Evolutionary conservation across 441 rosid species (phyloP), one percentile per base, ranked within the genome.

Genomic region (Corymbia calophylla): DNA sequence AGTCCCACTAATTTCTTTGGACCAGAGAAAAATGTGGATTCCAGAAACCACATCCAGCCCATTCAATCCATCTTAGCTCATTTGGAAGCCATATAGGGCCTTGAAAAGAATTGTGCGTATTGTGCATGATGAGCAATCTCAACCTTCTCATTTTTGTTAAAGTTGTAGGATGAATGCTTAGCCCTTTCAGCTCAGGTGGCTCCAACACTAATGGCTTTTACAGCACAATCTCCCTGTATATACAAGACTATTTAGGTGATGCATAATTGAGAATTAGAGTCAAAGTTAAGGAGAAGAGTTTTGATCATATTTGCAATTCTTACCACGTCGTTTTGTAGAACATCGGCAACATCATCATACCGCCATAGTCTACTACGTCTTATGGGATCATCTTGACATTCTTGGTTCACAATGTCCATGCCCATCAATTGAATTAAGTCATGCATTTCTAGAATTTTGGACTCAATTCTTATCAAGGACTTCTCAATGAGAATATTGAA

Each of bases 41-140:
- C 16, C 3, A 12, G 3, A 0, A 3, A 60, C 1, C 31, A 60
- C 31, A 5, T 27, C 4, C 3, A 27, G 7, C 3, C 3, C 7
- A 60, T 11, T 60, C 66, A 13, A 60, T 25, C 66, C 66, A 60
- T 60, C 66, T 27, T 25, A 60, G 31, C 31, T 1, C 16, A 60
- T 60, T 25, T 0, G 31, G 66, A 60, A 60, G 66, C 5, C 2
- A 60, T 10, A 60, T 27, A 60, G 31, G 31, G 12, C 31, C 66
- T 0, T 11, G 66, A 31, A 27, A 60, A 27, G 7, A 60, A 60
- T 1, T 27, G 5, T 12, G 4, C 15, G 27, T 31, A 5, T 60
- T 60, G n/a, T 0, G 7, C 7, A 60, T 1, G 31, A 60, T 60
- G 66, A 60, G 66, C 66, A 60, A 60, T 60, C 31, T 60, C 66